Conservation (phyloP, 257 asterid species). For the Sherardia arvensis region DNA sequence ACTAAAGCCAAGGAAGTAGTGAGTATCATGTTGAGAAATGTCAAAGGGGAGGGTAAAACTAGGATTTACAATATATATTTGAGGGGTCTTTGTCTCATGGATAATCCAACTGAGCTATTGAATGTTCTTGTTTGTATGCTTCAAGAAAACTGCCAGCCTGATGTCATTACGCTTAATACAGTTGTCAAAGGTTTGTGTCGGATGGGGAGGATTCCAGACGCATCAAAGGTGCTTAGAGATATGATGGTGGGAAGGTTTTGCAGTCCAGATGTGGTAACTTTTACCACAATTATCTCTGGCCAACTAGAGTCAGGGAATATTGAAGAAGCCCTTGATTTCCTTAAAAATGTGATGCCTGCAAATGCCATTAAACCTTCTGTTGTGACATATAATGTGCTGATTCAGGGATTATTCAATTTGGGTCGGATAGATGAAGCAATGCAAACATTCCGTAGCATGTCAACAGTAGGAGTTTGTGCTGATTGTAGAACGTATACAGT, state of each 20-base stretch:
- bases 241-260: constrained; percentile 70
- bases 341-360: constrained; percentile 48
- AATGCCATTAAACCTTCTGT: constrained; percentile 47
- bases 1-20: constrained; percentile 58
- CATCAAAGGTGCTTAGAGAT: constrained; percentile 52
- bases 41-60: constrained; percentile 30
- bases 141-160: constrained; percentile 70
- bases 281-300: constrained; percentile 54
- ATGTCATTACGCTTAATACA: constrained; percentile 66
- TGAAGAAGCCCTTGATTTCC: constrained; percentile 47
- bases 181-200: constrained; percentile 71
- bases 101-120: constrained; percentile 72
- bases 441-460: constrained; percentile 45
- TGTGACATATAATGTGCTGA: constrained; percentile 57
- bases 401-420: constrained; percentile 59
- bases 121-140: constrained; percentile 68
- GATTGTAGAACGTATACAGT: constrained; percentile 57
- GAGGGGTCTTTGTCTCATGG: constrained; percentile 61
- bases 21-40: constrained; percentile 40
- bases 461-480: constrained; percentile 28
- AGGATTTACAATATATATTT: constrained; percentile 74
- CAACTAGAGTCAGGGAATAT: constrained; percentile 43
- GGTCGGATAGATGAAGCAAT: constrained; percentile 51
- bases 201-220: constrained; percentile 63
- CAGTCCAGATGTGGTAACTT: constrained; percentile 68